phyloP scores from a whole-genome alignment of 1,284 basidiomycete genomes.

The Malassezia sympodialis region DNA sequence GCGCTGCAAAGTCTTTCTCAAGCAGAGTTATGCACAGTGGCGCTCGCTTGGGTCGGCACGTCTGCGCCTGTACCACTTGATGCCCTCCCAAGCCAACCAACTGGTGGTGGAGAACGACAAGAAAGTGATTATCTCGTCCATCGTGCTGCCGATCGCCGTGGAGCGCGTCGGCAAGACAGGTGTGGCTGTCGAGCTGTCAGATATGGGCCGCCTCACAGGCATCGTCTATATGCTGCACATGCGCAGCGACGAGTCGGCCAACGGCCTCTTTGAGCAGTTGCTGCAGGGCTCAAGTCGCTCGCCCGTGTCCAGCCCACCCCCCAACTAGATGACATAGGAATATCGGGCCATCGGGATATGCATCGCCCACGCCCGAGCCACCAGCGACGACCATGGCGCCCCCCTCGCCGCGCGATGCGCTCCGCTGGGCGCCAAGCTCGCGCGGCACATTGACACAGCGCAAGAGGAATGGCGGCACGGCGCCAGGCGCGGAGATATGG shows the following conservation, averaged over 20 bases:
- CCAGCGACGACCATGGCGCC: background rate
- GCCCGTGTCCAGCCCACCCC: background rate
- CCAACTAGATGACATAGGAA: background rate
- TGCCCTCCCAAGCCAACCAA: constrained; percentile 81
- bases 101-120: constrained; percentile 84
- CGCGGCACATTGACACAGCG: background rate
- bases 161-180: constrained; percentile 96
- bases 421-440: background rate
- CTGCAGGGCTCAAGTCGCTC: constrained; percentile 72
- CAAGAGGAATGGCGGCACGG: background rate
- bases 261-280: constrained; percentile 73
- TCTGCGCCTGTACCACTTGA: constrained; percentile 69
- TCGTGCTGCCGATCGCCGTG: constrained; percentile 87
- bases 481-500: background rate
- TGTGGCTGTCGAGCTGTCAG: constrained; percentile 87
- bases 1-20: constrained; percentile 96
- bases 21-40: constrained; percentile 93
- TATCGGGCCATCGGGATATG: background rate
- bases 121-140: constrained; percentile 67
- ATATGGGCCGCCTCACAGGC: constrained; percentile 78
- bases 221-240: constrained; percentile 84
- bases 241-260: constrained; percentile 70
- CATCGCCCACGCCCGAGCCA: background rate
- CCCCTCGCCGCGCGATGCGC: background rate
- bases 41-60: constrained; percentile 81